phyloP scores from a whole-genome alignment of 1,284 basidiomycete species.

The Ganoderma sp. region DNA sequence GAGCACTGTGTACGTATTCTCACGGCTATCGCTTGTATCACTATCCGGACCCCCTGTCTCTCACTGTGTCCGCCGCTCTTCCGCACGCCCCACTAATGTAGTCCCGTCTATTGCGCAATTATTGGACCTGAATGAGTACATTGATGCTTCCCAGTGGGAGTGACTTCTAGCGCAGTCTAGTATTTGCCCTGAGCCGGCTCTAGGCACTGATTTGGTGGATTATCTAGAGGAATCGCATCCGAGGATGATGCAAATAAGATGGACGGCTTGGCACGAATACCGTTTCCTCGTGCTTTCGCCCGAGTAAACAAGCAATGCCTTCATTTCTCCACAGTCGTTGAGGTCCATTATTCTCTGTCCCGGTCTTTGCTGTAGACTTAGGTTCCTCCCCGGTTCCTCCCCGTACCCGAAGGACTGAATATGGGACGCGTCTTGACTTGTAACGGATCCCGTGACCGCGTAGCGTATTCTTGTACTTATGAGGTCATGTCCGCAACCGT shows the following conservation, averaged over 20 bases:
- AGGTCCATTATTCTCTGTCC: not conserved
- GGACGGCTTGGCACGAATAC: not conserved
- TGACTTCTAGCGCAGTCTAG: slow-evolving; percentile 2
- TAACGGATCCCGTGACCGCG: slow-evolving; percentile 24
- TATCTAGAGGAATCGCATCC: slow-evolving; percentile 17
- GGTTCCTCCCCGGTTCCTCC: too few relatives aligned
- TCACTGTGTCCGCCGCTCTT: not conserved
- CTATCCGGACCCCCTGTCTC: slow-evolving; percentile 12
- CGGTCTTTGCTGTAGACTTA: not conserved
- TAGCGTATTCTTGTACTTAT: not conserved
- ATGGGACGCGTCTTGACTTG: slow-evolving; percentile 12
- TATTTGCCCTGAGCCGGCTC: not conserved
- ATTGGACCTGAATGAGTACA: slow-evolving; percentile 18
- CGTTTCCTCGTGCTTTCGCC: too few relatives aligned
- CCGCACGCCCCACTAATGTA: slow-evolving; percentile 6
- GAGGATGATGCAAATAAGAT: not conserved
- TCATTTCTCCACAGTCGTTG: too few relatives aligned
- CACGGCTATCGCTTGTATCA: slow-evolving; percentile 23
- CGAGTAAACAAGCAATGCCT: too few relatives aligned
- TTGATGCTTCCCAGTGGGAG: slow-evolving; percentile 11
- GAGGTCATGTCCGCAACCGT: slow-evolving; percentile 19
- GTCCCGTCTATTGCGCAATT: slow-evolving; percentile 23
- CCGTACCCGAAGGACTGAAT: too few relatives aligned
- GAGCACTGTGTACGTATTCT: slow-evolving; percentile 5
- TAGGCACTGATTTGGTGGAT: not conserved